A percentile compares a stretch with the other conserved stretches of the same genome.
phyloP scores from a whole-genome alignment of 306 rosid species.

The Cicer arietinum region DNA sequence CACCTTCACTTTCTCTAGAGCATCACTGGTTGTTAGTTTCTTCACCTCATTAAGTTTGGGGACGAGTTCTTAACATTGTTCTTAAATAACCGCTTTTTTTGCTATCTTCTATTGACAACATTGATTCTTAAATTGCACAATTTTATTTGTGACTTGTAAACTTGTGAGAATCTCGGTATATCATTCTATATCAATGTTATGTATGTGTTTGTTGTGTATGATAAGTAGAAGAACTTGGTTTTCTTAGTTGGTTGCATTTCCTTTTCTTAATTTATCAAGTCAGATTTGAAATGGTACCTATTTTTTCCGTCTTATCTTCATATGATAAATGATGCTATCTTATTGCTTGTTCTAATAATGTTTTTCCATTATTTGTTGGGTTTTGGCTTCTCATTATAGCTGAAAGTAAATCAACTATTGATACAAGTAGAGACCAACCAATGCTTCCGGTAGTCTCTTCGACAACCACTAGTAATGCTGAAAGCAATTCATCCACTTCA shows the following conservation, averaged over 20 bases:
- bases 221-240: not conserved
- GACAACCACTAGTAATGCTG: constrained; percentile 83
- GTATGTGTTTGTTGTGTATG: not conserved
- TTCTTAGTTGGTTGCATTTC: not conserved
- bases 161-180: not conserved
- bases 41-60: not conserved
- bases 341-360: constrained; percentile 19
- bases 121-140: not conserved
- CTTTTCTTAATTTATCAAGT: constrained; percentile 30
- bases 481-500: constrained; percentile 86
- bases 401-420: constrained; percentile 76
- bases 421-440: constrained; percentile 88
- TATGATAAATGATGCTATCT: constrained; percentile 13
- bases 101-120: too few relatives aligned
- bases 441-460: constrained; percentile 70
- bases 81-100: too few relatives aligned
- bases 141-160: not conserved
- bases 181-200: not conserved
- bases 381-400: constrained; percentile 41
- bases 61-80: not conserved
- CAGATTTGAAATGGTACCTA: constrained; percentile 2
- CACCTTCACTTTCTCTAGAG: not conserved
- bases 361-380: constrained; percentile 3
- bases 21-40: not conserved
- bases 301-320: not conserved